Evolutionary conservation across 1,284 basidiomycete species (phyloP).

Genomic region (Limonomyces culmigenus): DNA sequence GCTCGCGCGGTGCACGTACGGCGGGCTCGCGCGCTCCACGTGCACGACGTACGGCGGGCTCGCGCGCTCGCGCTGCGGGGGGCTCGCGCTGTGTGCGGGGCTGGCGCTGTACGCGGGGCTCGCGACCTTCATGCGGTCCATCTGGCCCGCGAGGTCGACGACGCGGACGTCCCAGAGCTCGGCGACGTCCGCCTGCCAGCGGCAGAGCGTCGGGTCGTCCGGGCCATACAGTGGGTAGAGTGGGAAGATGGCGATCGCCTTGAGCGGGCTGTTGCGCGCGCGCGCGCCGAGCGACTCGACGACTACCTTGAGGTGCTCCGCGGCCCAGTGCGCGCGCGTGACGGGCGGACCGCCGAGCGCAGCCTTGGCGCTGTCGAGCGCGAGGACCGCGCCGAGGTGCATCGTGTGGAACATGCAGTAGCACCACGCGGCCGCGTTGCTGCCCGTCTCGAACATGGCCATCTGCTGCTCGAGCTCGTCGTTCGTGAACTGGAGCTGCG

Average conservation of each 20-base stretch:
- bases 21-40: no score
- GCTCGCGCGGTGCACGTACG: no score
- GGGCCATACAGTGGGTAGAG: constrained; percentile 21
- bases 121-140: no score
- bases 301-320: neutral
- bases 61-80: no score
- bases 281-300: neutral
- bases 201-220: constrained; percentile 32
- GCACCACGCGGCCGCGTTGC: constrained; percentile 62
- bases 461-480: constrained; percentile 50
- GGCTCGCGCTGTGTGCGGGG: no score
- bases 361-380: constrained; percentile 15
- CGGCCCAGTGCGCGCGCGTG: neutral
- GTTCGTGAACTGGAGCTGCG: constrained; percentile 48
- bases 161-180: constrained; percentile 45
- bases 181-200: constrained; percentile 41
- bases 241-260: neutral
- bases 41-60: no score
- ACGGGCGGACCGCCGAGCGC: neutral
- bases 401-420: constrained; percentile 56
- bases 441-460: constrained; percentile 59
- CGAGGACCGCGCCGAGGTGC: constrained; percentile 46
- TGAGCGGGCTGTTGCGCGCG: neutral
- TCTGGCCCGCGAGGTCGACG: constrained; percentile 14
- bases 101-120: no score